Percentiles rank a stretch among this genome's conserved stretches.
These are phyloP conservation scores for Coemansia sp. DNA, from an alignment of 192 early-diverging fungal genomes.

Conservation along the genomic window DNA sequence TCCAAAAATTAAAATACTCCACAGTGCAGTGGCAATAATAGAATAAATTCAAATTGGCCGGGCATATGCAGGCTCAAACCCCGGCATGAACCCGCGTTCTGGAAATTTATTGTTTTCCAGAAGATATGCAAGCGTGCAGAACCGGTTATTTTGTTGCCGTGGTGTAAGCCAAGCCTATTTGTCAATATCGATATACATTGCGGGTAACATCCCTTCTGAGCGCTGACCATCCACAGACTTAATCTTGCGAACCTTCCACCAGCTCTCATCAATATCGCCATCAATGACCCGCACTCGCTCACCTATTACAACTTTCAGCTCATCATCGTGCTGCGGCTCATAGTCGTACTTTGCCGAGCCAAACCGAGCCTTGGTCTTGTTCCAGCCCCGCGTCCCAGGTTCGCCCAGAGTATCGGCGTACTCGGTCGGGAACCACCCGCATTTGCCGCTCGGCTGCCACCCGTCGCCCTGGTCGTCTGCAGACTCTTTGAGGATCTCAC, in stretches of 20 bases:
- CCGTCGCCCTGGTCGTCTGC: conserved; percentile 28
- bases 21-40: no score
- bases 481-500: conserved; percentile 31
- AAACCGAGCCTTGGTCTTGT: conserved; percentile 37
- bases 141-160: no score
- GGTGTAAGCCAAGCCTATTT: conserved; percentile 13
- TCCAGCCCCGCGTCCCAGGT: conserved; percentile 37
- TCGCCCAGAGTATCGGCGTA: conserved; percentile 40
- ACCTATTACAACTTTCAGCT: conserved; percentile 27
- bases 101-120: no score
- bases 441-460: conserved; percentile 28
- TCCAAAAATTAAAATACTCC: no score
- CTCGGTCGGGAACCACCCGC: conserved; percentile 48
- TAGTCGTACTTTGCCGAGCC: conserved; percentile 48
- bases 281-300: conserved; percentile 44
- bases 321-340: conserved; percentile 47
- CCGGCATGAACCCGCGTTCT: no score
- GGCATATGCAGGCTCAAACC: no score
- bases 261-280: conserved; percentile 46
- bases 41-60: no score
- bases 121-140: no score
- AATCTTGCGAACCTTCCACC: conserved; percentile 47
- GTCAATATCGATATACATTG: conserved; percentile 53
- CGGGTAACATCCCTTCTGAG: conserved; percentile 43
- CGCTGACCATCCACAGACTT: neutral